Evolutionary conservation across 2,329 filamentous ascomycete species (phyloP), one percentile per base, ranked within the genome.

Genomic region (Paecilomyces sp.): DNA sequence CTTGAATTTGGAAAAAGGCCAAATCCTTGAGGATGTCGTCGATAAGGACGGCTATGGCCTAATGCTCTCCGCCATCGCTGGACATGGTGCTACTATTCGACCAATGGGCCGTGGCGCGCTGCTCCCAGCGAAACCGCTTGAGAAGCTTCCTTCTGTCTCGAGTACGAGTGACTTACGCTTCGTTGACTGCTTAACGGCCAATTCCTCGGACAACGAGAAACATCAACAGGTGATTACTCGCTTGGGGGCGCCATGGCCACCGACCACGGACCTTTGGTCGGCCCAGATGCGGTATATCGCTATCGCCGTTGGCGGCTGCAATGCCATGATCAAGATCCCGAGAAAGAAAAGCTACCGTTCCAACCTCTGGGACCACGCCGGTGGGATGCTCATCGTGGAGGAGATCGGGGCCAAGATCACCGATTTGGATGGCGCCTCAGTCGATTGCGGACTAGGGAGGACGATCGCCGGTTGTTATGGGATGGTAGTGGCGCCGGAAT

Each of bases 321-420:
- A 81, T 63, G 75, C 80, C 28, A 75, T 81, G 66, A 65, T 84
- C 15, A 78, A 81, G 52, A 77, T 82, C 28, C 79, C 80, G 8
- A 72, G 72, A 57, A 74, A 75, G 3, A 63, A 70, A 33, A 68
- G 70, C 8, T 75, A 81, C 62, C 79, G 75, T 33, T 80, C 79
- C 0, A 77, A 77, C 59, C 72, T 82, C n/a, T 84, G 81, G 81
- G 82, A 84, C 67, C 82, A 84, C 68, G 80, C 80, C 1, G 81
- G 81, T 4, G 81, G 81, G 0, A 78, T 81, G 64, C 66, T 84
- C 28, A 74, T 84, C 52, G 79, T 75, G 58, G 68, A 78, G 58
- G 82, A 84, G 65, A 74, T 78, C 1, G 82, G 82, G 6, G 80
- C 79, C 8, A 70, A 74, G 55, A 76, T 84, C 25, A 80, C 75